A percentile compares a stretch with the other conserved stretches of the same genome.
Conservation (phyloP, 2,329 filamentous ascomycete genomes). For the Neopestalotiopsis sp. region DNA sequence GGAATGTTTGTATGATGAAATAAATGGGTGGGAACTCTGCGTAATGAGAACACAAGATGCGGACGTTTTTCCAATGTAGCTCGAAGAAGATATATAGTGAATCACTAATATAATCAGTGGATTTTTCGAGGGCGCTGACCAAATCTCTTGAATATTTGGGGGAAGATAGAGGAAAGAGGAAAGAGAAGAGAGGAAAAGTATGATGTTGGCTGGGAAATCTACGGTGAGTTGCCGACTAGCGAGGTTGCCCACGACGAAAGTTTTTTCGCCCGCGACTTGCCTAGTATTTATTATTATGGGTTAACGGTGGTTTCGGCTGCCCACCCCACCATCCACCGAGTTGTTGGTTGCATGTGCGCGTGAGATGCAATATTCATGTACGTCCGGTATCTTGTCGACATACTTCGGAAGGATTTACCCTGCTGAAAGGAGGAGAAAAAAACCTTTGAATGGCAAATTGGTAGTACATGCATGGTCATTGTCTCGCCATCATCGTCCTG, state of each 20-base stretch:
- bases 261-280: background rate
- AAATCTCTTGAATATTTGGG: background rate
- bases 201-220: background rate
- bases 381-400: no score
- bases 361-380: background rate
- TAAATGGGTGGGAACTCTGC: background rate
- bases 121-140: background rate
- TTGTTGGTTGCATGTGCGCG: background rate
- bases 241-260: background rate
- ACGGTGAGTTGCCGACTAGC: background rate
- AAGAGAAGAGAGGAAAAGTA: background rate
- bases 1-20: background rate
- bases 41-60: background rate
- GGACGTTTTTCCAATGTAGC: background rate
- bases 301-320: background rate
- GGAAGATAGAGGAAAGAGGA: background rate
- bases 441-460: background rate
- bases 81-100: background rate
- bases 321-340: background rate
- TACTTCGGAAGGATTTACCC: no score
- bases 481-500: background rate
- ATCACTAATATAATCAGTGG: background rate
- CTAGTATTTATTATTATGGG: background rate
- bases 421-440: background rate
- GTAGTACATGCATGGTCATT: constrained; percentile 1